Evolutionary conservation across 2,329 filamentous ascomycete species (phyloP), one percentile per base, ranked within the genome.

Genomic region (Albifimbria verrucaria): DNA sequence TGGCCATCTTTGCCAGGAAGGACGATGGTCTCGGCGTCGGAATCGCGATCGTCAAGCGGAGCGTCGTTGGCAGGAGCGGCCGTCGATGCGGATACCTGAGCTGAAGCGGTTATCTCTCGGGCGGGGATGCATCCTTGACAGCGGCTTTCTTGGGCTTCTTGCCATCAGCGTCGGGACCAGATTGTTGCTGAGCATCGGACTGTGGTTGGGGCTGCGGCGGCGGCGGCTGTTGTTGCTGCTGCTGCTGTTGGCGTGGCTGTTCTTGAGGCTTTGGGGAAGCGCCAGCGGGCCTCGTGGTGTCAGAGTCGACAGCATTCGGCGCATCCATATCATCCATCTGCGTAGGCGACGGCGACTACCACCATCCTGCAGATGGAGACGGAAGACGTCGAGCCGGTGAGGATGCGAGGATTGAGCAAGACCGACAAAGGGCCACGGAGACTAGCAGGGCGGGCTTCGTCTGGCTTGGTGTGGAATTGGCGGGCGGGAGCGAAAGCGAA

Each of bases 21-120:
- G 32, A 89, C 85, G 56, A 89, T 87, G 15, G 86, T 89, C 71
- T 89, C 86, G 48, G 86, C 86, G 64, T 89, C 86, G 1, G 86
- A 89, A 61, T 87, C 84, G 63, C 79, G 83, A 54, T 86, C 85
- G 53, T 73, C 72, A 21, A 66, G 68, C 51, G 62, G 68, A 52
- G 80, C 75, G 49, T 69, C 64, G 20, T 70, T 63, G 49, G 53
- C 58, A 18, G 59, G 23, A 23, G 54, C 60, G 20, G 57, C 51
- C 17, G 58, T 58, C 22, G 58, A 44, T n/a, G n/a, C n/a, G n/a
- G n/a, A n/a, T n/a, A n/a, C n/a, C 25, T 73, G 72, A 54, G 66
- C 72, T 51, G 63, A 64, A 11, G 68, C 59, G 18, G 18, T 39
- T 15, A n/a, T 39, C 12, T 15, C 18, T 39, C 32, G 5, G 4